A percentile compares a stretch with the other conserved stretches of the same genome.
These are phyloP conservation scores for Colletotrichum agaves DNA, from an alignment of 2,329 filamentous ascomycete genomes.

Conservation along the genomic window DNA sequence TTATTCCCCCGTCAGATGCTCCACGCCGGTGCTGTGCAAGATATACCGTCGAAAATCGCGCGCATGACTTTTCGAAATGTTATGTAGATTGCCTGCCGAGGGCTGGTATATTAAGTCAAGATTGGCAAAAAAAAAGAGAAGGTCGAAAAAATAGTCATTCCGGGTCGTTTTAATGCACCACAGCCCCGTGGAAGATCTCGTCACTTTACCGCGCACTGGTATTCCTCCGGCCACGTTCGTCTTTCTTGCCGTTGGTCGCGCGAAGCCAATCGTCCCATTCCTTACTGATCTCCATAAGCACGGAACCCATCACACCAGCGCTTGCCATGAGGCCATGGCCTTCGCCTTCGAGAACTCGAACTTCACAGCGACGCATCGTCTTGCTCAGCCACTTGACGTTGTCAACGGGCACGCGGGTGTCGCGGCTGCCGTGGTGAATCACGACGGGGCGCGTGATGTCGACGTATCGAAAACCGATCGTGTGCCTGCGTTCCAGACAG, in stretches of 20 bases:
- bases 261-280: conserved; percentile 93
- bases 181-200: not conserved
- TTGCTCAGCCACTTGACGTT: conserved; percentile 96
- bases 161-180: not conserved
- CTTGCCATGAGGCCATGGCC: conserved; percentile 97
- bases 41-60: conserved; percentile 16
- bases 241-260: conserved; percentile 54
- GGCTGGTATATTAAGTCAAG: conserved; percentile 15
- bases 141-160: conserved; percentile 5
- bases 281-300: conserved; percentile 92
- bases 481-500: conserved; percentile 88
- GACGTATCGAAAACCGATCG: conserved; percentile 96
- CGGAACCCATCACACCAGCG: conserved; percentile 89
- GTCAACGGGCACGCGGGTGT: conserved; percentile 91
- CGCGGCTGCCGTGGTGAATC: conserved; percentile 92
- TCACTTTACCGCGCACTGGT: conserved; percentile 23
- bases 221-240: conserved; percentile 33
- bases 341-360: conserved; percentile 89
- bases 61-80: conserved; percentile 14
- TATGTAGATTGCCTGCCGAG: conserved; percentile 3
- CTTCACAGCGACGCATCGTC: conserved; percentile 92
- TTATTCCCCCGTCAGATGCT: conserved; percentile 5
- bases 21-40: conserved; percentile 22
- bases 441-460: conserved; percentile 92
- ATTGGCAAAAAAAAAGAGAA: conserved; percentile 14